Base-by-base conservation (phyloP, 257 asterid genomes). In the Plectranthus barbatus region DNA sequence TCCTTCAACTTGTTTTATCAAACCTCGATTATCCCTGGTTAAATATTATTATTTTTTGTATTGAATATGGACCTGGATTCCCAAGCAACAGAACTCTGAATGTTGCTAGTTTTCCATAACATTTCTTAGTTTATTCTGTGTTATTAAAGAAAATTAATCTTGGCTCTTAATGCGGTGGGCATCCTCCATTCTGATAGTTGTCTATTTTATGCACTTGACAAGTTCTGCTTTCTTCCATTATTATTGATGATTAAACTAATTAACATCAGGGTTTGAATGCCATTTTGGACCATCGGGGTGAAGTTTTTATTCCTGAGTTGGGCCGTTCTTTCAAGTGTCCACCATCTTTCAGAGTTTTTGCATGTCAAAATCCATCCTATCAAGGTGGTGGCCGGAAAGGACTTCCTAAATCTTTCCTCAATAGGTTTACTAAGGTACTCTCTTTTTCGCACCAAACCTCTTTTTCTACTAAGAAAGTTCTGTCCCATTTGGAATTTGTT, bases 321-420 rank as follows among this genome's bases (percentile, higher is more conserved):
- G 96, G 95, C 55, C 76, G 73, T 40, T 81, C 91, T 59, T 93
- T 77, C 70, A 86, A 87, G 75, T 90, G 99, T 67, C 97, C 99
- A 0, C 1, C 84, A 21, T 83, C 99, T 70, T 93, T 93, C 72
- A 74, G 97, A 69, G 87, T 89, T 65, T 93, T 93, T 82, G 97
- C 97, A 19, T 93, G 99, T 76, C 99, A 93, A 79, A 93, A 93
- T 77, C 99, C 97, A 63, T 76, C 94, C 34, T 72, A 79, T 72
- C 97, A 93, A 80, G 99, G 99, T 66, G 99, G 99, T 8, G 99
- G 99, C 2, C 83, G 99, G 54, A 93, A 93, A 80, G 96, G 97
- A 68, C 91, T 93, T 73, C 99, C 99, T 0, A 90, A 82, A 80
- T 93, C 99, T 49, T 93, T 93, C 67, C 94, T 93, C 65, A 93